A percentile compares a stretch with the other conserved stretches of the same genome.
These are phyloP conservation scores for Colletotrichum sidae DNA, from an alignment of 2,329 filamentous ascomycete species.

Conservation along the genomic window DNA sequence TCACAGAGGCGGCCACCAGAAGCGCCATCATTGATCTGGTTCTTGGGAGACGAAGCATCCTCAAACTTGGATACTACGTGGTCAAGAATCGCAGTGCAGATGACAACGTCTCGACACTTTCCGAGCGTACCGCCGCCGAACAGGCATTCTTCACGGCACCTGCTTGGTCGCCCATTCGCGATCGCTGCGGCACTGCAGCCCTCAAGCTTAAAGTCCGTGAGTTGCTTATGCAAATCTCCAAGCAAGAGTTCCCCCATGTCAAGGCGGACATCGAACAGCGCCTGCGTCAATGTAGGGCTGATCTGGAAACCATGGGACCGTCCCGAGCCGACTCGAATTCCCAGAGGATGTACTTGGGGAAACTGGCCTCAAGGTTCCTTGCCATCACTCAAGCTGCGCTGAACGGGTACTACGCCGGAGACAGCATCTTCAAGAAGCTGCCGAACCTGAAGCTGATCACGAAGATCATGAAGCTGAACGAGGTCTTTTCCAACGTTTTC, in stretches of 20 bases:
- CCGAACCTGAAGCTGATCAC: conserved; percentile 51
- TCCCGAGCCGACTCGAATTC: conserved; percentile 41
- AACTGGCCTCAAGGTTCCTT: conserved; percentile 48
- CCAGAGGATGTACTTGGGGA: conserved; percentile 51
- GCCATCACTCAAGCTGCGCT: conserved; percentile 45
- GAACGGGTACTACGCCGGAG: conserved; percentile 49
- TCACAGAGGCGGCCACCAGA: conserved; percentile 53
- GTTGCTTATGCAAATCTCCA: no score
- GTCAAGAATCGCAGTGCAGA: conserved; percentile 56
- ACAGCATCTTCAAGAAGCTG: conserved; percentile 44
- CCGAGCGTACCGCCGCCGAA: conserved; percentile 49
- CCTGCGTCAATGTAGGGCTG: conserved; percentile 1
- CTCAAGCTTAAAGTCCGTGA: no score
- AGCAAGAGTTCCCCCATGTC: conserved; percentile 37
- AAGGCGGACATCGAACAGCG: conserved; percentile 3
- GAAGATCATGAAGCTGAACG: conserved; percentile 49
- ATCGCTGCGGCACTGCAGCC: no score
- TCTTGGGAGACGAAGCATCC: conserved; percentile 50
- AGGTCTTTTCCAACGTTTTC: conserved; percentile 48
- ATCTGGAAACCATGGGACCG: conserved; percentile 46
- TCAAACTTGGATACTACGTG: conserved; percentile 61
- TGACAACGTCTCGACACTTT: conserved; percentile 47
- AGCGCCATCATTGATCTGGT: conserved; percentile 55
- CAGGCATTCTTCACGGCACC: conserved; percentile 49
- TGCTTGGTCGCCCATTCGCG: conserved; percentile 57